Conservation (phyloP, 805 yeast species). For the Hanseniaspora taiwanica region DNA sequence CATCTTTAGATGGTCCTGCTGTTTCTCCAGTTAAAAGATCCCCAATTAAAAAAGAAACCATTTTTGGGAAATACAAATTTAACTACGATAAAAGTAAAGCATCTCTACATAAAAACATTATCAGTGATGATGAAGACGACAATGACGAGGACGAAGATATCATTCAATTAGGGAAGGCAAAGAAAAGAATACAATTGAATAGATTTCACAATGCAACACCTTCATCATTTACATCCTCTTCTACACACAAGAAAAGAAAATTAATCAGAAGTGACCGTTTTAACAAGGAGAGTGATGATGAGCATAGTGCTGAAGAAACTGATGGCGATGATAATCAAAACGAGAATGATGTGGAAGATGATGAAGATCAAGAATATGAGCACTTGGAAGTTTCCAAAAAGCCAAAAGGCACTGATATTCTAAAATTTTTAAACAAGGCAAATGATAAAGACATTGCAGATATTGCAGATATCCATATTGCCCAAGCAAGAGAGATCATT, state of each 20-base stretch:
- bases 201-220: background rate
- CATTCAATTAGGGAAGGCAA: background rate
- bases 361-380: conserved; percentile 28
- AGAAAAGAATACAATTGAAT: conserved; percentile 2
- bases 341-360: conserved; percentile 31
- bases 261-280: conserved; percentile 28
- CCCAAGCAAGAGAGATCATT: conserved; percentile 51
- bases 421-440: conserved; percentile 70
- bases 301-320: conserved; percentile 16
- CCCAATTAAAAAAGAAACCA: background rate
- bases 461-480: conserved; percentile 57
- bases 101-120: too few relatives aligned
- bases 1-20: background rate
- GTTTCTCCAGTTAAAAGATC: background rate
- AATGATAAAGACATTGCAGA: conserved; percentile 66
- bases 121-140: background rate
- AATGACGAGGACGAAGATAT: background rate
- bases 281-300: conserved; percentile 20
- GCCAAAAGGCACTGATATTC: conserved; percentile 48
- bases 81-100: too few relatives aligned
- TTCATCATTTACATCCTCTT: background rate
- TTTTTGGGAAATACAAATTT: background rate
- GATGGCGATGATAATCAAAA: conserved; percentile 16
- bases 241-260: conserved; percentile 24
- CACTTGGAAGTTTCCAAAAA: conserved; percentile 12